Evolutionary conservation across 805 yeast genomes (phyloP), one percentile per base, ranked within the genome.

Genomic region (Barnettozyma botsteinii): DNA sequence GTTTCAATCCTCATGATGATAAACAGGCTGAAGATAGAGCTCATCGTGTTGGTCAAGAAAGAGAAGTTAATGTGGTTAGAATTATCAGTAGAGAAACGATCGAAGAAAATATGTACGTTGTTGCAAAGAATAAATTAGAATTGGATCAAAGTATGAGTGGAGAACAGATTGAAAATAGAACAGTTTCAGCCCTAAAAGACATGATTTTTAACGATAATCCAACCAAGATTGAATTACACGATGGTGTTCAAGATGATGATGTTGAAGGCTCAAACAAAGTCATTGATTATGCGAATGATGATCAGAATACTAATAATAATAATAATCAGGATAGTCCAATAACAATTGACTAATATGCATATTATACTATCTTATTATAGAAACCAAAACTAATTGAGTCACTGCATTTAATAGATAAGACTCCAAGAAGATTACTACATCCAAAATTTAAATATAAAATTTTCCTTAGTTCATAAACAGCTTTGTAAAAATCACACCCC

Each of bases 1-100:
- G 94, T 37, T 93, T 93, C 67, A 93, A 93, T 57, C 99, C 99
- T 0, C 98, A 93, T 61, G 98, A 93, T 60, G 99, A 93, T 57
- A 84, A 84, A 57, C 99, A 93, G 65, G 99, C 99, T 2, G 98
- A 94, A 59, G 99, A 93, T 61, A 77, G 99, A 57, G 96, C 98
- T 0, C 99, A 93, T 61, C 75, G 99, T 62, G 96, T 93, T 20
- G 98, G 98, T 2, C 98, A 91, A 64, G 77, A 81, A 7, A 77
- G 81, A 40, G 86, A 84, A 35, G 99, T 93, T 17, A 66, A 69
- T 38, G 96, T 94, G 14, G 72, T 76, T 30, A 77, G 94, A 41
- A 64, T 93, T 45, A 79, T 93, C 38, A 74, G 84, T 9, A 73
- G 71, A 47, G 71, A 77, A 41, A 79, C 96, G 1, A 83, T 93